Base-by-base conservation (phyloP, 2,329 filamentous ascomycete species). In the Raffaelea ambrosiae region DNA sequence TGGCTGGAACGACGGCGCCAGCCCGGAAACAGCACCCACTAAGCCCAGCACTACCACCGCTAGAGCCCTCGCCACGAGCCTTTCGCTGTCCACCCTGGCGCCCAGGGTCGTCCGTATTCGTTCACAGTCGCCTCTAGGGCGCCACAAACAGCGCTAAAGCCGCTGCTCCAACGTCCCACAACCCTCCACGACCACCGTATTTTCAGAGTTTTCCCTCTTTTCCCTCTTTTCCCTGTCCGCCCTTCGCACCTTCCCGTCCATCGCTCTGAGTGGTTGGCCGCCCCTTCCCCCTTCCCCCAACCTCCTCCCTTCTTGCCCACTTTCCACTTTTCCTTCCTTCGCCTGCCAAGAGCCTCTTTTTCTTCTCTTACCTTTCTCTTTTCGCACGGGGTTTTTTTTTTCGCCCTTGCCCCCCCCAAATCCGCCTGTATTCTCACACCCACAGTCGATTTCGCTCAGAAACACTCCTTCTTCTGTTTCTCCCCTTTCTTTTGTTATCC, bases 191-290 rank as follows among this genome's bases (percentile, higher is more conserved):
- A 33, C 31, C 9, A 33, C 16, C 9, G 9, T 9, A 33, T 33
- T 33, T 33, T 33, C 9, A 33, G 9, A 16, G 16, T 36, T 29
- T 20, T 21, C 35, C 21, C n/a, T 40, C 41, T 26, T 13, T 22
- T 26, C 38, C 36, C n/a, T 11, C 7, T 22, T 20, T 40, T 23
- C 41, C 44, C 50, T 49, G 41, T 5, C 29, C 11, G 35, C 16
- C 9, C 35, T 16, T 38, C n/a, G n/a, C 13, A 38, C 35, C 35
- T 18, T 38, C 13, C 35, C 11, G 13, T n/a, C 8, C 16, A 29
- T 19, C n/a, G 13, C 36, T 46, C 20, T 46, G 43, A 47, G 46
- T 53, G 51, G 51, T 39, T 50, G 46, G 46, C 36, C 38, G 46
- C 38, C 33, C 48, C 44, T 51, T 29, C 26, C 38, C 33, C 48